Base-by-base conservation (phyloP, 2,329 filamentous ascomycete species). In the Trichoderma endophyticum region DNA sequence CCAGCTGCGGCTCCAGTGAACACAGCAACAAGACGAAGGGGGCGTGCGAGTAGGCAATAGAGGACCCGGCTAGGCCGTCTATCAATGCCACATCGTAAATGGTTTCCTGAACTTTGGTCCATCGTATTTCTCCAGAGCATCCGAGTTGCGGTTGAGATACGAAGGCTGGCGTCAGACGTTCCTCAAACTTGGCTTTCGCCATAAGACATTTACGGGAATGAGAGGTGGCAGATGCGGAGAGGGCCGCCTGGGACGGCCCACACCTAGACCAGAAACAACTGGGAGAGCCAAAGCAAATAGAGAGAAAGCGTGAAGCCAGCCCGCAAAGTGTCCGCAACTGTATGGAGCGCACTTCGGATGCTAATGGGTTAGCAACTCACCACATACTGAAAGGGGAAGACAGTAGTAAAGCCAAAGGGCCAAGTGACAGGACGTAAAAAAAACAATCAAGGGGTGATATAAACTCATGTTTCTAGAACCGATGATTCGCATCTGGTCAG, bases 201-300 rank as follows among this genome's bases (percentile, higher is more conserved):
- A 18, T 70, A 39, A 54, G 36, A 32, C 34, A 24, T 65, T 59
- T 59, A 54, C 67, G 66, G 59, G 28, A 65, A 34, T 30, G 56
- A 34, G 6, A 43, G 34, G 34, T 60, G 36, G 68, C 30, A 64
- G 28, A 57, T 43, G 48, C 71, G 71, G 71, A 64, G 57, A 60
- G 59, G 71, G 36, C 71, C 71, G 71, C 26, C 66, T 72, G 66
- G 71, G 71, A 72, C 66, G 71, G 71, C 48, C 71, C 71, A 72
- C 36, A 51, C 60, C 60, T 64, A 65, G 48, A 24, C 28, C 36
- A 71, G n/a, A 32, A 39, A 57, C 24, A 43, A 28, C 39, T 56
- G 63, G 56, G 24, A 56, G 57, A 63, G 56, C 64, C 54, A 63
- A 69, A 69, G 36, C 24, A 24, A 30, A 36, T 34, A 28, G 62